Percentiles rank a stretch among this genome's conserved stretches.
phyloP scores from a whole-genome alignment of 495 filamentous ascomycete species.

The Saxophila tyrrhenica region DNA sequence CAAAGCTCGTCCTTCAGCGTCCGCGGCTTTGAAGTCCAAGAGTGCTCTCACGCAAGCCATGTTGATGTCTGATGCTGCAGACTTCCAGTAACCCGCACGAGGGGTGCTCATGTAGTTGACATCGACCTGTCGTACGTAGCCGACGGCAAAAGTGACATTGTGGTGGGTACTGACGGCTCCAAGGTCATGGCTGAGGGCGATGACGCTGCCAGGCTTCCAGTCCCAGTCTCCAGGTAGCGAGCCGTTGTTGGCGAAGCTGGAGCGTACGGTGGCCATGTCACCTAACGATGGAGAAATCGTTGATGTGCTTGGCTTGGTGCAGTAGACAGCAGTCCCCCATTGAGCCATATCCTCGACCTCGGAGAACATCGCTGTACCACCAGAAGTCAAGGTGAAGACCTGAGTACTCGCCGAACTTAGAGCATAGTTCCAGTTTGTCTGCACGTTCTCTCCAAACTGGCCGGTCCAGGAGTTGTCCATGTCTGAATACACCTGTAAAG shows the following conservation, averaged over 20 bases:
- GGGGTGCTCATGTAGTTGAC: constrained; percentile 39
- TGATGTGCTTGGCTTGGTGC: constrained; percentile 22
- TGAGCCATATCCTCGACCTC: constrained; percentile 29
- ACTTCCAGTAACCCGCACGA: constrained; percentile 23
- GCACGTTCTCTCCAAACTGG: constrained; percentile 23
- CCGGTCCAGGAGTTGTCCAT: constrained; percentile 44
- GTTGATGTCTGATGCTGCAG: background rate
- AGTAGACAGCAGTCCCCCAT: constrained; percentile 36
- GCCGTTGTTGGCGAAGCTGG: constrained; percentile 28
- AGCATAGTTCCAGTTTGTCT: constrained; percentile 15
- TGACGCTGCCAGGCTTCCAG: constrained; percentile 26
- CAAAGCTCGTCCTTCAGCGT: constrained; percentile 7
- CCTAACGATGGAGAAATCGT: constrained; percentile 26
- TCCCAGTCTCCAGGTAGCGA: constrained; percentile 24
- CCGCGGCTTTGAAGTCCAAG: constrained; percentile 35
- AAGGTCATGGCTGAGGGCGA: constrained; percentile 37
- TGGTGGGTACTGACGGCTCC: constrained; percentile 23
- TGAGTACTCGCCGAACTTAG: constrained; percentile 24
- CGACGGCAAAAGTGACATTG: constrained; percentile 37
- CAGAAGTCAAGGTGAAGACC: constrained; percentile 25
- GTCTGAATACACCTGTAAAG: constrained; percentile 38
- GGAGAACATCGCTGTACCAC: constrained; percentile 22
- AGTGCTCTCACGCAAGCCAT: constrained; percentile 29
- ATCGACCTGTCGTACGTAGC: constrained; percentile 35
- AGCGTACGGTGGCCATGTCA: constrained; percentile 19